phyloP scores from a whole-genome alignment of 192 early-diverging fungal species.

The Tieghemiomyces parasiticus region DNA sequence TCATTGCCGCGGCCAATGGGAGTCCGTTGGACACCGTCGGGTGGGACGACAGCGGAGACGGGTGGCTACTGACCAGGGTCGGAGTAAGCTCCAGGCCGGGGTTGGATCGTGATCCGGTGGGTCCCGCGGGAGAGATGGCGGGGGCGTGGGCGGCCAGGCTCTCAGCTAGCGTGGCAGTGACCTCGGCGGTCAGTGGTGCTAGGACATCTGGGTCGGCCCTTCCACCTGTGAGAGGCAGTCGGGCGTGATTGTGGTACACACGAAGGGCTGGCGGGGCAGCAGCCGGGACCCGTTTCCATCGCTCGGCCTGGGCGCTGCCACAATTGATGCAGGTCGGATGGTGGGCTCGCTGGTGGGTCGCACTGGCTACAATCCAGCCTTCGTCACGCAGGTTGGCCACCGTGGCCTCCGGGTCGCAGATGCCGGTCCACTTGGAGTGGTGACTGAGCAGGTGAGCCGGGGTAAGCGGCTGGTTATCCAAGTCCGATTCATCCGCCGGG shows the following conservation, averaged over 20 bases:
- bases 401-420: constrained; percentile 7
- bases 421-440: constrained; percentile 2
- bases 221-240: no score
- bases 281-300: constrained; percentile 16
- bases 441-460: background rate
- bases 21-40: constrained; percentile 19
- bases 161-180: background rate
- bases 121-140: background rate
- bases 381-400: constrained; percentile 5
- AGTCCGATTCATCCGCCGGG: background rate
- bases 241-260: constrained; percentile 7
- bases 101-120: constrained; percentile 19
- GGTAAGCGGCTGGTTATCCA: background rate
- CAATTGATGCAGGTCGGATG: constrained; percentile 6
- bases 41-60: background rate
- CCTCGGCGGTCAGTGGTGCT: background rate
- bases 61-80: constrained; percentile 22
- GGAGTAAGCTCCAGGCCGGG: constrained; percentile 9
- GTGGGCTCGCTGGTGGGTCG: background rate
- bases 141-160: background rate
- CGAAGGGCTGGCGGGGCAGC: background rate
- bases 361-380: constrained; percentile 5
- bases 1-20: constrained; percentile 23
- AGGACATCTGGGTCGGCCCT: background rate
- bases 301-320: constrained; percentile 15